Evolutionary conservation across 345 rosid species (phyloP).

Genomic region (Odontarrhena argentea): DNA sequence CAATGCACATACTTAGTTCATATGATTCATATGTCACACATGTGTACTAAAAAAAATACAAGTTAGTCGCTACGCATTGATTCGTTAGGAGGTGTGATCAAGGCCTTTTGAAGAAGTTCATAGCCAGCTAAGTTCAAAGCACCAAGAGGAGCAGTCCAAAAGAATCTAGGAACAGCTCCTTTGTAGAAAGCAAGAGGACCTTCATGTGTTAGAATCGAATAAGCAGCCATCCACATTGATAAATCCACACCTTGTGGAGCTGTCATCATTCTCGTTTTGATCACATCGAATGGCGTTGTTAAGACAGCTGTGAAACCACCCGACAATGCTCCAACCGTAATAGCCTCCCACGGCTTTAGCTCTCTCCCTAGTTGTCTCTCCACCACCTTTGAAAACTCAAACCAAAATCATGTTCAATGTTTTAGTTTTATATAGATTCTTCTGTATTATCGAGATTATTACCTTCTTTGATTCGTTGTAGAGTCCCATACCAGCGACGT

Average conservation of each 20-base stretch:
- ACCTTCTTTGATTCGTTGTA: conserved; percentile 92
- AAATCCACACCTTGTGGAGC: conserved; percentile 73
- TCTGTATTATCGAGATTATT: neutral
- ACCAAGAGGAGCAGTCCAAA: conserved; percentile 96
- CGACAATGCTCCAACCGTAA: conserved; percentile 78
- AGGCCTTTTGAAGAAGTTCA: conserved; percentile 76
- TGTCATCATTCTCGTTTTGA: conserved; percentile 97
- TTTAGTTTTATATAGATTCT: neutral
- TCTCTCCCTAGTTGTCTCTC: conserved; percentile 70
- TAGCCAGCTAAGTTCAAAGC: conserved; percentile 98
- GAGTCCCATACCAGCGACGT: conserved; percentile 88
- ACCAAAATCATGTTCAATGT: neutral
- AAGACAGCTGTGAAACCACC: conserved; percentile 88
- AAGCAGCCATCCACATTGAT: conserved; percentile 75
- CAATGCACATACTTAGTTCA: conserved; percentile 19
- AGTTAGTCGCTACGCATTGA: conserved; percentile 24
- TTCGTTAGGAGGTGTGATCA: conserved; percentile 43
- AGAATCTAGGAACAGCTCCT: conserved; percentile 89
- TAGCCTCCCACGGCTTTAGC: conserved; percentile 84
- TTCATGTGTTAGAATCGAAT: conserved; percentile 68
- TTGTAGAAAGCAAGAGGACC: conserved; percentile 87
- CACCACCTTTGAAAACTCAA: conserved; percentile 50
- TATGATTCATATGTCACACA: neutral
- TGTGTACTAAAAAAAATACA: neutral
- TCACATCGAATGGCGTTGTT: conserved; percentile 92